These are phyloP conservation scores for Gossypioides kirkii DNA, from an alignment of 345 rosid genomes.

Conservation along the genomic window DNA sequence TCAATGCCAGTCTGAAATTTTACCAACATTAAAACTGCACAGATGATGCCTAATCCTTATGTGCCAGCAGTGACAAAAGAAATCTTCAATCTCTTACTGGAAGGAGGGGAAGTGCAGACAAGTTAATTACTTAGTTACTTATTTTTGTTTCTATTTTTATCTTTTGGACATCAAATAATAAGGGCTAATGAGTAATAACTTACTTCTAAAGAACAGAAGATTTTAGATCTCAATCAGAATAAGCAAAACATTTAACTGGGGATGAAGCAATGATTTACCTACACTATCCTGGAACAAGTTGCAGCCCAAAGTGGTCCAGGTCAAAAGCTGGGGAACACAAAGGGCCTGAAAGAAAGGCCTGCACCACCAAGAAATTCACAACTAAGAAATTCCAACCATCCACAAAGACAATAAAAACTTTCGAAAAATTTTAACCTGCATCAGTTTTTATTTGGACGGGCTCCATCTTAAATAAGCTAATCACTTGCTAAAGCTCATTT, in stretches of 20 bases:
- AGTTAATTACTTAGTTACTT: not conserved
- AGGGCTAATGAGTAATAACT: not conserved
- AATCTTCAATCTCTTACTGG: not conserved
- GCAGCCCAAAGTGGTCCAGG: constrained; percentile 61
- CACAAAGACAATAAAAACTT: not conserved
- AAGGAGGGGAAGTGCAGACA: not conserved
- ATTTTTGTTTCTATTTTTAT: no score
- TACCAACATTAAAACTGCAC: not conserved
- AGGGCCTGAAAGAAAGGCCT: constrained; percentile 50
- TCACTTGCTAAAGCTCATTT: constrained; percentile 74
- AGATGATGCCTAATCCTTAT: not conserved
- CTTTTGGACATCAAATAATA: not conserved
- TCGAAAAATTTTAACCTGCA: constrained; percentile 31
- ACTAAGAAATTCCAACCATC: constrained; percentile 23
- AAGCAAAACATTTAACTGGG: not conserved
- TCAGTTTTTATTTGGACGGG: constrained; percentile 34
- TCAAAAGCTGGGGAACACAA: constrained; percentile 49
- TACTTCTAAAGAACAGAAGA: not conserved
- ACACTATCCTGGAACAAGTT: constrained; percentile 39
- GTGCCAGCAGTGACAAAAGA: not conserved
- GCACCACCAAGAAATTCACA: constrained; percentile 37
- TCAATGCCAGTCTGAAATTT: not conserved
- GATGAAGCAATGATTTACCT: constrained; percentile 31
- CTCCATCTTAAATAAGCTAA: constrained; percentile 30
- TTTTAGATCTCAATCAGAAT: not conserved